These are phyloP conservation scores for Pseudotsuga menziesii DNA, from an alignment of 75 land plant species.

Conservation along the genomic window DNA sequence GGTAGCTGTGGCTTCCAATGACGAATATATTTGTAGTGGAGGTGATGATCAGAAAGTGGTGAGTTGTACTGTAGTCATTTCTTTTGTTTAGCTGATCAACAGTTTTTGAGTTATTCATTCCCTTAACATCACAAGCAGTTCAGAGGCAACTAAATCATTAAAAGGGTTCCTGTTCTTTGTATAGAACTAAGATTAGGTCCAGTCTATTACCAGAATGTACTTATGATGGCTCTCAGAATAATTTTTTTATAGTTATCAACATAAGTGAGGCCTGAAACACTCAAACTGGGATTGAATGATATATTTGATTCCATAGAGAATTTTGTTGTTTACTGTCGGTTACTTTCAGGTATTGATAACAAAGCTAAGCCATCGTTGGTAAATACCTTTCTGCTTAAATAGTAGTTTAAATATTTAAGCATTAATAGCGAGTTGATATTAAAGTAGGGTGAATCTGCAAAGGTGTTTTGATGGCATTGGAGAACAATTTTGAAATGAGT, in stretches of 20 bases:
- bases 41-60: slow-evolving; percentile 62
- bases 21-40: slow-evolving; percentile 41
- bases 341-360: neutral
- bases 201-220: neutral
- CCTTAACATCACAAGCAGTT: neutral
- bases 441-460: neutral
- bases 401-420: neutral
- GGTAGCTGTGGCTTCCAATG: slow-evolving; percentile 46
- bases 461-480: neutral
- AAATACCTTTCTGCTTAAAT: neutral
- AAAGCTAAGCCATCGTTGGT: neutral
- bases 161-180: neutral
- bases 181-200: neutral
- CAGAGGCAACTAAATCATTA: neutral
- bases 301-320: neutral
- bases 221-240: neutral
- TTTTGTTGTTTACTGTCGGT: neutral
- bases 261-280: neutral
- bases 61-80: neutral
- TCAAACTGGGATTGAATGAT: neutral
- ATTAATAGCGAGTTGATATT: neutral
- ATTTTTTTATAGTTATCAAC: neutral
- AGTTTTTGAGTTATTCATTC: no score
- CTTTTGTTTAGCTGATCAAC: neutral
- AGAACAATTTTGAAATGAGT: neutral